phyloP scores from a whole-genome alignment of 768 basidiomycete genomes.

The Suillus occidentalis region DNA sequence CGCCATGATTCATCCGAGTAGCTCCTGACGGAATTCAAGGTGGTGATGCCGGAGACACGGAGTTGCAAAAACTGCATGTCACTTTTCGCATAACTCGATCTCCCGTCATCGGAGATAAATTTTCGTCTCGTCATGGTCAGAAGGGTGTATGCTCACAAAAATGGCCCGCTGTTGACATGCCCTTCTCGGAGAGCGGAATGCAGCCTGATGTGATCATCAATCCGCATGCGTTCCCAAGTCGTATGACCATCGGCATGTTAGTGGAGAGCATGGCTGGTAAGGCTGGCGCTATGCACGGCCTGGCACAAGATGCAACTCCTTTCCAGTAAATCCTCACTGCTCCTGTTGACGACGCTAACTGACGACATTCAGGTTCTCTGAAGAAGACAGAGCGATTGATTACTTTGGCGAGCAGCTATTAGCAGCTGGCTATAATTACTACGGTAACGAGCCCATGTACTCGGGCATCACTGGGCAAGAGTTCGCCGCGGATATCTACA shows the following conservation, averaged over 20 bases:
- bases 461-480: slow-evolving; percentile 99
- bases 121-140: slow-evolving; percentile 97
- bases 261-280: slow-evolving; percentile 99
- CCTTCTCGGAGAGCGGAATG: slow-evolving; percentile 97
- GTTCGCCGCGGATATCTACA: slow-evolving; percentile 97
- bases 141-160: slow-evolving; percentile 99
- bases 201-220: slow-evolving; percentile 99
- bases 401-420: slow-evolving; percentile 96
- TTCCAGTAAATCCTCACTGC: slow-evolving; percentile 70
- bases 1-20: background rate
- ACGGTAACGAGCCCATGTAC: slow-evolving; percentile 99
- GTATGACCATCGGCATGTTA: slow-evolving; percentile 99
- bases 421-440: slow-evolving; percentile 96
- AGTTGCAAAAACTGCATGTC: slow-evolving; percentile 90
- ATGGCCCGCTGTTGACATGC: slow-evolving; percentile 98
- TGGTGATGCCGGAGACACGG: slow-evolving; percentile 81
- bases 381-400: slow-evolving; percentile 94
- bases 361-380: slow-evolving; percentile 69
- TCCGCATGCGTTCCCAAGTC: slow-evolving; percentile 98
- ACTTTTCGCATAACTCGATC: slow-evolving; percentile 91
- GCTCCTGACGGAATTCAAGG: slow-evolving; percentile 44
- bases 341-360: slow-evolving; percentile 9
- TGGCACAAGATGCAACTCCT: slow-evolving; percentile 98
- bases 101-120: slow-evolving; percentile 99
- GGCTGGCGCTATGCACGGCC: slow-evolving; percentile 96